These are phyloP conservation scores for Musa itinerans DNA, from an alignment of 176 grass and related monocot species.

Conservation along the genomic window DNA sequence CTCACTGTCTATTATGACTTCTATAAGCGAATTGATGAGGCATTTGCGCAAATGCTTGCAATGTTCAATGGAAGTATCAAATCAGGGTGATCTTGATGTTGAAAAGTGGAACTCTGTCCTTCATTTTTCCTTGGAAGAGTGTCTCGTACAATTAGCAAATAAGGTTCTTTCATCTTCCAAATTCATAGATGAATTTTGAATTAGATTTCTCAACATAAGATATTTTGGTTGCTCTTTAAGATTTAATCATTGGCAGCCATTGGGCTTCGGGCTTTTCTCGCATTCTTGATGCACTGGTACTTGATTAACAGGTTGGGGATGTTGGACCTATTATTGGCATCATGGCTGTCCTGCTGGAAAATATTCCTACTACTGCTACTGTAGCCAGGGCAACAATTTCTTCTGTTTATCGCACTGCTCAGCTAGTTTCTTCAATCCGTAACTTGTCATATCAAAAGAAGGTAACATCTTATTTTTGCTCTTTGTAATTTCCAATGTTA, in stretches of 20 bases:
- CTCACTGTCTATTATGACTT: constrained; percentile 62
- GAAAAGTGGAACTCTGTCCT: constrained; percentile 50
- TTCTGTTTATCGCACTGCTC: constrained; percentile 69
- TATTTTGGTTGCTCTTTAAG: neutral
- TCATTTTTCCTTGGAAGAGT: constrained; percentile 73
- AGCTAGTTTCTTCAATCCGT: constrained; percentile 65
- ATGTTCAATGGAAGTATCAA: constrained; percentile 69
- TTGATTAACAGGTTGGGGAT: constrained; percentile 72
- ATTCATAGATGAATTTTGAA: neutral
- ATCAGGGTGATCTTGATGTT: constrained; percentile 35
- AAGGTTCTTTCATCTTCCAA: constrained; percentile 39
- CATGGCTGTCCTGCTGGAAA: constrained; percentile 78
- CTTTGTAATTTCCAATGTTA: neutral
- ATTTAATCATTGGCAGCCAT: neutral
- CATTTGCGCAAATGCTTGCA: constrained; percentile 94
- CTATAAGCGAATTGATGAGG: constrained; percentile 73
- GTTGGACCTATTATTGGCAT: constrained; percentile 91
- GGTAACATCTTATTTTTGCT: constrained; percentile 33
- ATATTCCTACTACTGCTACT: constrained; percentile 49
- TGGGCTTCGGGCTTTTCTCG: neutral
- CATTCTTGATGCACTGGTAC: neutral
- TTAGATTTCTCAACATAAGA: neutral
- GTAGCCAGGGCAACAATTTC: constrained; percentile 66
- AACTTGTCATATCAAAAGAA: constrained; percentile 76
- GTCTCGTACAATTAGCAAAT: constrained; percentile 57